Base-by-base conservation (phyloP, 768 basidiomycete genomes). In the Leucosporidium creatinivorum region DNA sequence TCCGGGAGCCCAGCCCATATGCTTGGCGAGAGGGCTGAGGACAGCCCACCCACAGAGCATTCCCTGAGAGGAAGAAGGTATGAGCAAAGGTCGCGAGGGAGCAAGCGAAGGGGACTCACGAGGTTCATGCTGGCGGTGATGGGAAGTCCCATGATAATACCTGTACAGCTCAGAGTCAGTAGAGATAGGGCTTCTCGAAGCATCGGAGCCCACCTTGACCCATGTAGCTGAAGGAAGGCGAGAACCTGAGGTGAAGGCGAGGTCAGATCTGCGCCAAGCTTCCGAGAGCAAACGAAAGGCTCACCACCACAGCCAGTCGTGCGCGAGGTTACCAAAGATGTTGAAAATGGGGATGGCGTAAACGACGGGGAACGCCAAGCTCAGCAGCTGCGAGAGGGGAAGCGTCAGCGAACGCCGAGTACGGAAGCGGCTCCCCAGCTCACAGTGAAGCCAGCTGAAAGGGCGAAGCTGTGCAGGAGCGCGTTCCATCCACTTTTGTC, bases 1-100 rank as follows among this genome's bases (percentile, higher is more conserved):
- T 7, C 93, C 94, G 55, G 94, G 92, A 0, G 94, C 93, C 94
- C 94, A 98, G 17, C 89, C 91, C 0, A 80, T 77, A 56, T 83
- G 73, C 75, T 91, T 93, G 9, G 92, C 84, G 10, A 97, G 75
- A 8, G 94, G 94, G 0, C 91, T 91, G n/a, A 98, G 81, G 26
- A 97, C 79, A 6, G 85, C 93, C 94, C 94, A 98, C 13, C 94
- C 94, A 15, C 89, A 86, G n/a, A 97, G 71, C 94, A 96, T 97
- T 33, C 94, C 93, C 89, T 91, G 72, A 0, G n/a, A 7, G 21
- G 50, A 26, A 60, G 30, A 1, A 26, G 25, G 0, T 2, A 4
- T 44, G 9, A n/a, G 39, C 25, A 8, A 25, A 48, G 6, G 21
- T 44, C 39, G 39, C 39, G 9, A 9, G 39, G 56, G 31, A 33